Conservation (phyloP, 1,284 basidiomycete genomes). For the Rhizoctonia solani region DNA sequence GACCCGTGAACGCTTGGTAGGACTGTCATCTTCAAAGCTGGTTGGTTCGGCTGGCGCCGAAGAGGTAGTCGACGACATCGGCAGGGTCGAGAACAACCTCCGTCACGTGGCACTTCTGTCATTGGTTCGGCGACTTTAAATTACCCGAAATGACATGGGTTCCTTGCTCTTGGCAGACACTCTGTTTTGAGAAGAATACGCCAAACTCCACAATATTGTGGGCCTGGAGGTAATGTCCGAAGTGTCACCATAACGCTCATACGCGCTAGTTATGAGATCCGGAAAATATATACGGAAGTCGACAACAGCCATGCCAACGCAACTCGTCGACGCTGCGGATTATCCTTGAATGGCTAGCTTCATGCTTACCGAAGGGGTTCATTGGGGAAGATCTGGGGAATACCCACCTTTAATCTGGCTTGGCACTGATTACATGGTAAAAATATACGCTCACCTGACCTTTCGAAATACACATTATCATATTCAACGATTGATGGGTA, state of each 20-base stretch:
- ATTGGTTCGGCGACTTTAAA: background rate
- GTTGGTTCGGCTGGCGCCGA: background rate
- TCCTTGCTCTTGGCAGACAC: no score
- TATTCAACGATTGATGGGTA: no score
- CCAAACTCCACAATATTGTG: background rate
- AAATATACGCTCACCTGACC: no score
- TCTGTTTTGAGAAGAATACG: no score
- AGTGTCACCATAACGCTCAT: background rate
- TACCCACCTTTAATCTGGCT: no score
- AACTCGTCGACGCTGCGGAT: background rate
- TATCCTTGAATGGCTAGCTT: no score
- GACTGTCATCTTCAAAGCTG: conserved; percentile 7
- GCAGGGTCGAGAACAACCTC: background rate
- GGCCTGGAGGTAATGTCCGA: background rate
- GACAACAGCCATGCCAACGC: background rate
- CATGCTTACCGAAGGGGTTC: no score
- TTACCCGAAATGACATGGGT: no score
- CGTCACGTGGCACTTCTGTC: background rate
- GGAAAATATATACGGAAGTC: background rate
- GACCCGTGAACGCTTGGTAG: conserved; percentile 14
- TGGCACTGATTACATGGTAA: no score
- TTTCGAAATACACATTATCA: no score
- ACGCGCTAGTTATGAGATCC: background rate
- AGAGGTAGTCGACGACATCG: background rate
- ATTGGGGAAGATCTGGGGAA: no score